phyloP scores from a whole-genome alignment of 305 asterid species.

The Fraxinus albicans region DNA sequence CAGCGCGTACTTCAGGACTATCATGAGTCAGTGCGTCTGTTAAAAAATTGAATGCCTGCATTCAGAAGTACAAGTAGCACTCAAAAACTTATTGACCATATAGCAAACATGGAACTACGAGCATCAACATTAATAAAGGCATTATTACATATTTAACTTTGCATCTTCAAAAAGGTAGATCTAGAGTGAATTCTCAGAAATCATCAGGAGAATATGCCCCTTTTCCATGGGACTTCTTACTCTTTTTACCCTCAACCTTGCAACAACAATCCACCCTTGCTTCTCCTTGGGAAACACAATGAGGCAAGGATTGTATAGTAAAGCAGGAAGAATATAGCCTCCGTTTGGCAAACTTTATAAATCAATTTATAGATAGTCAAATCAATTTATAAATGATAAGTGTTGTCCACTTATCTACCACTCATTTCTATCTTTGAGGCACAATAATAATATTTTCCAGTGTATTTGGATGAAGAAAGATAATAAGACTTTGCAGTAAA shows the following conservation, averaged over 20 bases:
- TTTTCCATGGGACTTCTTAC: not conserved
- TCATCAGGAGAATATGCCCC: not conserved
- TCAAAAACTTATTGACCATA: constrained; percentile 2
- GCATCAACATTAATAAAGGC: constrained; percentile 18
- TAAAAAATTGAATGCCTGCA: constrained; percentile 63
- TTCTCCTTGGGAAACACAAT: not conserved
- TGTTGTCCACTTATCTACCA: not conserved
- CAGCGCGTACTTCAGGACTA: constrained; percentile 77
- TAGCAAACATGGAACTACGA: constrained; percentile 1
- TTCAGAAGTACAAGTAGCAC: constrained; percentile 17
- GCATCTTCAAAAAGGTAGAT: constrained; percentile 1
- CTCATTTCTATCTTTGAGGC: not conserved
- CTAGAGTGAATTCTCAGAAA: not conserved
- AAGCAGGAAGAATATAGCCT: not conserved
- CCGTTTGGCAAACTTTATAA: not conserved
- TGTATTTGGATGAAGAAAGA: not conserved
- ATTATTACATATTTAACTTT: not conserved
- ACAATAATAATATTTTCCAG: not conserved
- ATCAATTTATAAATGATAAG: too few relatives aligned
- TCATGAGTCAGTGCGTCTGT: constrained; percentile 63
- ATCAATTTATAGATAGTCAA: not conserved
- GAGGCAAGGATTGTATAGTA: not conserved
- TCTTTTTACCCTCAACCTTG: not conserved
- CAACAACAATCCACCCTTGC: not conserved
- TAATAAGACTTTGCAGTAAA: not conserved